Base-by-base conservation (phyloP, 306 rosid genomes). In the Oemleria cerasiformis region DNA sequence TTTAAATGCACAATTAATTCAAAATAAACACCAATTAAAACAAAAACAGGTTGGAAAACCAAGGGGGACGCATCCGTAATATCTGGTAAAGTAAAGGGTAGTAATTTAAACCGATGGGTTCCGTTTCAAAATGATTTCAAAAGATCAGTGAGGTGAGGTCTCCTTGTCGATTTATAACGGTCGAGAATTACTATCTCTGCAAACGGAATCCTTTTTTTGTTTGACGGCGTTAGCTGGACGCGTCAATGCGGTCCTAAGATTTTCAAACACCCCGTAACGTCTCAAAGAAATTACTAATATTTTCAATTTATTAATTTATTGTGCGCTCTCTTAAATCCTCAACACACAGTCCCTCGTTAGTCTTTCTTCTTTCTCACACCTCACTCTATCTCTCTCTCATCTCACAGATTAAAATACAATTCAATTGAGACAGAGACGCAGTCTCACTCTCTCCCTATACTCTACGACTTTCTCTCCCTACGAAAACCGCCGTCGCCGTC, bases 131-230 rank as follows among this genome's bases (percentile, higher is more conserved):
- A 38, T 8, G 0, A 57, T 78, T 78, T 71, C 60, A 75, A 81
- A 14, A 17, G 21, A 41, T 3, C 15, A 23, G 44, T 71, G 54
- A 8, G 69, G 43, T 42, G 51, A 72, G 12, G 17, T n/a, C 44
- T 38, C 25, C 80, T 82, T 75, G 83, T 80, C 88, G 63, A 39
- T 80, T 81, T 76, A 69, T 81, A 91, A 91, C 97, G 92, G 97
- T 91, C 95, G 82, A 77, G 76, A 74, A 75, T 73, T 51, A 60
- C 63, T 7, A 71, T 65, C 50, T 51, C 61, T 4, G 12, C 14
- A 19, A 86, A 81, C 86, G 85, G 79, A 73, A 64, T 40, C 57
- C 23, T 8, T 23, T 36, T 9, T 41, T 9, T 10, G 43, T 7
- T 39, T 48, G 67, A 86, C 92, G 92, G 64, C 92, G 95, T 86